Percentiles rank a stretch among this genome's conserved stretches.
Conservation (phyloP, 2,329 filamentous ascomycete species). For the Ambrosiella xylebori region DNA sequence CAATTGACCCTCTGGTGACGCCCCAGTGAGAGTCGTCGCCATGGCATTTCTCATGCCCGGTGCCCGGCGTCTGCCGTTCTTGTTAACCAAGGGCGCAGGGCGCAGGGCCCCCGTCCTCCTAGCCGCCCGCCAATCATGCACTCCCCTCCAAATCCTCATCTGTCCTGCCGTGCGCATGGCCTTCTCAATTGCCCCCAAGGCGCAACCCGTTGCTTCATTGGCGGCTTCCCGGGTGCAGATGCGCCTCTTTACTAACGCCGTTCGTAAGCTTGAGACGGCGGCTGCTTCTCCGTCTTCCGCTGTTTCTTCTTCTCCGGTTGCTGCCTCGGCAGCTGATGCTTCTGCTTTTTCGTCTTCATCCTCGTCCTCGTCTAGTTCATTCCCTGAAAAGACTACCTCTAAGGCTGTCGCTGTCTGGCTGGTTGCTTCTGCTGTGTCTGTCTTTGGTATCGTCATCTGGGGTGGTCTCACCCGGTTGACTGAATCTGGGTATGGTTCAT, state of each 20-base stretch:
- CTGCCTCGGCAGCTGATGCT: neutral
- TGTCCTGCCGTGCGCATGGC: neutral
- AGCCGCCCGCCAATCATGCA: conserved; percentile 1
- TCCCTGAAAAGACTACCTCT: conserved; percentile 47
- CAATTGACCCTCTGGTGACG: neutral
- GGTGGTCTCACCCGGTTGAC: conserved; percentile 86
- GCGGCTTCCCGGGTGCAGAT: conserved; percentile 2
- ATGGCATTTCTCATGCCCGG: conserved; percentile 13
- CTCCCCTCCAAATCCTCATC: conserved; percentile 1
- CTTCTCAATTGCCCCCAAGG: neutral
- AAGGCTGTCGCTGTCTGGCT: conserved; percentile 84
- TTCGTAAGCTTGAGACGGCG: conserved; percentile 1
- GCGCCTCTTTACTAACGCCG: conserved; percentile 9
- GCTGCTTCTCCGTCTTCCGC: conserved; percentile 1
- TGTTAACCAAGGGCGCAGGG: neutral
- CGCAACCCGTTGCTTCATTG: neutral
- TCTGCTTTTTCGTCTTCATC: conserved; percentile 4
- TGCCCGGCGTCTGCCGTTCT: conserved; percentile 10
- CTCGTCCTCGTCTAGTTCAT: conserved; percentile 16
- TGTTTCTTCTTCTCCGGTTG: neutral
- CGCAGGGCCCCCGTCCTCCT: neutral
- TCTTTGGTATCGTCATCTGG: conserved; percentile 93
- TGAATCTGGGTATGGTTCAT: conserved; percentile 62
- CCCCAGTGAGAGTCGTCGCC: neutral
- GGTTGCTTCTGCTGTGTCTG: conserved; percentile 73